Percentiles rank a stretch among this genome's conserved stretches.
Evolutionary conservation across 2,329 filamentous ascomycete species (phyloP).

Genomic region (Neonectria coccinea): DNA sequence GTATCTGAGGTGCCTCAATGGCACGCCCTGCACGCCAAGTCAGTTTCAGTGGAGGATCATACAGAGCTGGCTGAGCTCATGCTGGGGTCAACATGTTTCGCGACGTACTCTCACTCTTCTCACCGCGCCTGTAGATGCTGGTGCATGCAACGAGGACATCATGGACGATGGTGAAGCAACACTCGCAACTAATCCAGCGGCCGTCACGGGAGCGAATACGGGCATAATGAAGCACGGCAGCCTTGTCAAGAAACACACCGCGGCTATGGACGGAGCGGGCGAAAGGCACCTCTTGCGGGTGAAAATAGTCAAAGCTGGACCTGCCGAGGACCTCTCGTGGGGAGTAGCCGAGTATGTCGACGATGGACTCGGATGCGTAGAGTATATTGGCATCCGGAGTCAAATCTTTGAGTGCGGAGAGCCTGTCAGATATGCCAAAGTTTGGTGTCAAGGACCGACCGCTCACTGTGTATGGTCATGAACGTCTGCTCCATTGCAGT

Average conservation of each 20-base stretch:
- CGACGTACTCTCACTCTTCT: constrained; percentile 78
- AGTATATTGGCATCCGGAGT: constrained; percentile 81
- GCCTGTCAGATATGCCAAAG: background rate
- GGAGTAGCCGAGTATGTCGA: constrained; percentile 84
- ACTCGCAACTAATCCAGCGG: constrained; percentile 83
- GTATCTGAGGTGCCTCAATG: constrained; percentile 80
- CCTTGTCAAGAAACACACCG: constrained; percentile 83
- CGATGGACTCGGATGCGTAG: constrained; percentile 85
- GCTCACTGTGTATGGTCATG: constrained; percentile 89
- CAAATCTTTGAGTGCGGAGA: constrained; percentile 66
- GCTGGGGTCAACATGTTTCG: background rate
- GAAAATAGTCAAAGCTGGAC: constrained; percentile 88
- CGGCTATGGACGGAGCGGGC: constrained; percentile 79
- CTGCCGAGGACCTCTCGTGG: constrained; percentile 80
- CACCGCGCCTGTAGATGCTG: constrained; percentile 77
- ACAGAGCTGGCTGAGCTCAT: background rate
- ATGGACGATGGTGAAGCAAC: constrained; percentile 89
- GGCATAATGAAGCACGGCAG: constrained; percentile 85
- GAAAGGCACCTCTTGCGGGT: constrained; percentile 81
- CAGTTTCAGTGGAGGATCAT: constrained; percentile 17
- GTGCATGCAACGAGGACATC: constrained; percentile 89
- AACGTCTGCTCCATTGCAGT: constrained; percentile 82
- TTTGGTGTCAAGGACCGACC: background rate
- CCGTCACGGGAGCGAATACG: constrained; percentile 76
- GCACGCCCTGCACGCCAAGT: constrained; percentile 71